Percentiles rank a stretch among this genome's conserved stretches.
These are phyloP conservation scores for Stephanodiscus minutulus DNA, from an alignment of 108 stramenopile genomes.

Conservation along the genomic window DNA sequence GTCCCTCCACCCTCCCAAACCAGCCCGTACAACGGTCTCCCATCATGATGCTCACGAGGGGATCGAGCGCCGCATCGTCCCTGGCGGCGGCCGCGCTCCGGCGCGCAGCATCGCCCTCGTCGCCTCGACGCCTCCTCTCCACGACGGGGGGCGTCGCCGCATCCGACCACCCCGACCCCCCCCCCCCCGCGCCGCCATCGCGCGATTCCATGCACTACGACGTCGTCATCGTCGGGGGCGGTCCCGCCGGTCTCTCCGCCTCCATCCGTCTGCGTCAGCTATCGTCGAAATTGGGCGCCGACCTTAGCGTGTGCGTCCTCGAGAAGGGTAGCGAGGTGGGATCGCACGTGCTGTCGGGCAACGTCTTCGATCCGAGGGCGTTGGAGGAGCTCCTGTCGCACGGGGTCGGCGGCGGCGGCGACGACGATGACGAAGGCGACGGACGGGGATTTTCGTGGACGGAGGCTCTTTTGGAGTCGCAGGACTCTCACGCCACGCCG, in stretches of 20 bases:
- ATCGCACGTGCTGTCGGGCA: constrained; percentile 97
- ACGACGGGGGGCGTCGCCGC: no score
- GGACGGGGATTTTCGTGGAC: constrained; percentile 51
- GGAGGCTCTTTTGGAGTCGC: constrained; percentile 54
- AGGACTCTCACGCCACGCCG: constrained; percentile 80
- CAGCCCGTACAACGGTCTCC: no score
- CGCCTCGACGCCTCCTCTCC: no score
- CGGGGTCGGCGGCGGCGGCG: constrained; percentile 14
- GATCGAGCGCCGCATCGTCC: no score
- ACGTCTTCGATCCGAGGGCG: constrained; percentile 98
- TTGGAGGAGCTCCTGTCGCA: constrained; percentile 94
- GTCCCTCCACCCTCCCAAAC: no score
- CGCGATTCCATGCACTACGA: constrained; percentile 91
- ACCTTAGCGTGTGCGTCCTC: constrained; percentile 95
- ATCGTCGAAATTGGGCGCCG: constrained; percentile 75
- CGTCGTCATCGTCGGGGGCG: constrained; percentile 88
- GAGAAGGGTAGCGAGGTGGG: constrained; percentile 99
- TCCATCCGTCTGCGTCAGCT: constrained; percentile 97
- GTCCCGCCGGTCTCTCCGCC: constrained; percentile 94
- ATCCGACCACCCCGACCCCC: not conserved
- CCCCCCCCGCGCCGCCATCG: not conserved
- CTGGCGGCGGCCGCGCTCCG: no score
- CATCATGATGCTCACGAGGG: no score
- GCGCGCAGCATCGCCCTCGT: no score
- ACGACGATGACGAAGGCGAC: constrained; percentile 54